Percentiles rank a stretch among this genome's conserved stretches.
phyloP scores from a whole-genome alignment of 1,139 yeast genomes.

The Debaryomyces subglobosus region DNA sequence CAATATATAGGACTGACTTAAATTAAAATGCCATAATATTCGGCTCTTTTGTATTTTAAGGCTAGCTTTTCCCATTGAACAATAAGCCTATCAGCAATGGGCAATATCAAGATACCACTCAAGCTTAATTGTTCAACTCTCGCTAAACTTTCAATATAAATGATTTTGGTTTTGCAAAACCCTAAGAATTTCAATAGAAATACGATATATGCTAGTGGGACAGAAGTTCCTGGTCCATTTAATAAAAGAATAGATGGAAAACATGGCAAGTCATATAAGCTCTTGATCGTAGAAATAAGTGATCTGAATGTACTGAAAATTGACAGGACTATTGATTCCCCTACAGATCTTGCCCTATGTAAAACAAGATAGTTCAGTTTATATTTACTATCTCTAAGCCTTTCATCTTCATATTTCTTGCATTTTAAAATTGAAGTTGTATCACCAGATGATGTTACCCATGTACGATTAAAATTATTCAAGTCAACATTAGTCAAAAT shows the following conservation, averaged over 20 bases:
- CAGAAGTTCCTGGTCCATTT: constrained; percentile 96
- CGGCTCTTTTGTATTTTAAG: constrained; percentile 59
- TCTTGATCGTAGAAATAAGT: constrained; percentile 29
- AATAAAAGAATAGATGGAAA: constrained; percentile 61
- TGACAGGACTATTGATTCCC: constrained; percentile 61
- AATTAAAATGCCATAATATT: constrained; percentile 77
- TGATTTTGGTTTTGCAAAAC: constrained; percentile 54
- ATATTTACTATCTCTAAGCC: constrained; percentile 17
- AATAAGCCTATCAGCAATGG: constrained; percentile 72
- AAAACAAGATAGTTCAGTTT: constrained; percentile 39
- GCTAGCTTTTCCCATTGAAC: constrained; percentile 89
- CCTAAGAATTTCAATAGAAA: constrained; percentile 59
- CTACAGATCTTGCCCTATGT: constrained; percentile 78
- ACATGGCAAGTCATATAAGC: constrained; percentile 22
- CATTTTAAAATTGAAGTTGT: constrained; percentile 56
- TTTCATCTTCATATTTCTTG: constrained; percentile 40
- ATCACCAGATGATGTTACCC: constrained; percentile 62
- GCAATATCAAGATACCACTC: constrained; percentile 71
- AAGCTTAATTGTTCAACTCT: constrained; percentile 76
- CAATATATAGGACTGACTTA: constrained; percentile 21
- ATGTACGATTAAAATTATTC: constrained; percentile 34
- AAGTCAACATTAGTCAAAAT: constrained; percentile 48
- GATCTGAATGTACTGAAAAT: constrained; percentile 53
- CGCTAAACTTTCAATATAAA: constrained; percentile 89
- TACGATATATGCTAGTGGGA: constrained; percentile 69